Base-by-base conservation (phyloP, 331 rosid genomes). In the Saraca asoca region DNA sequence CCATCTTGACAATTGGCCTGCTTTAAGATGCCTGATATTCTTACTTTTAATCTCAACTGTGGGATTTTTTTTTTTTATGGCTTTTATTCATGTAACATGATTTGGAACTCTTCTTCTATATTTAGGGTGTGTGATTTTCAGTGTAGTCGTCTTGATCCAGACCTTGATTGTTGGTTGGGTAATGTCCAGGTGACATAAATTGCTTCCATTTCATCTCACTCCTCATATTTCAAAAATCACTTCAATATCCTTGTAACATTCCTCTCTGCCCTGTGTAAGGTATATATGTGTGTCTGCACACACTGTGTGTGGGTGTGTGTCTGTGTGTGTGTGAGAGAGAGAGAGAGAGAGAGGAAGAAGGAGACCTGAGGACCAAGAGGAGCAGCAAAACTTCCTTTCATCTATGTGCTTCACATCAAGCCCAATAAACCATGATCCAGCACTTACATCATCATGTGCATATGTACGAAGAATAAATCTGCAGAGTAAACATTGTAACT, bases 381-480 rank as follows among this genome's bases (percentile, higher is more conserved):
- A 78, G 89, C 95, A 88, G 84, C 95, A 91, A 54, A 88, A 76
- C 73, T 81, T 83, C 52, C 55, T 44, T 63, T 91, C 95, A 75
- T 83, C 82, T 9, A 85, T 41, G 78, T 86, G 86, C 60, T 72
- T 67, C 64, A 87, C 88, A 31, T 91, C 87, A 45, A 88, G 86
- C 54, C 96, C 95, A 62, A 91, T 78, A 85, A 87, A 83, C 97
- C 97, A 88, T 17, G 96, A 86, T 67, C 95, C 95, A 16, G 78
- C 66, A 60, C 87, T 85, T 58, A 85, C 73, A 80, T 87, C 96
- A 71, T 91, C 91, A 0, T 83, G 89, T 48, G 89, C 95, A 78
- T 80, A 85, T 43, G 84, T 79, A 69, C 77, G 90, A 60, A 91
- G 82, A 70, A 83, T 66, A 65, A 71, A 60, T 76, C 96, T 91